These are phyloP conservation scores for Aspergillus panamensis DNA, from an alignment of 495 filamentous ascomycete genomes.

Conservation along the genomic window DNA sequence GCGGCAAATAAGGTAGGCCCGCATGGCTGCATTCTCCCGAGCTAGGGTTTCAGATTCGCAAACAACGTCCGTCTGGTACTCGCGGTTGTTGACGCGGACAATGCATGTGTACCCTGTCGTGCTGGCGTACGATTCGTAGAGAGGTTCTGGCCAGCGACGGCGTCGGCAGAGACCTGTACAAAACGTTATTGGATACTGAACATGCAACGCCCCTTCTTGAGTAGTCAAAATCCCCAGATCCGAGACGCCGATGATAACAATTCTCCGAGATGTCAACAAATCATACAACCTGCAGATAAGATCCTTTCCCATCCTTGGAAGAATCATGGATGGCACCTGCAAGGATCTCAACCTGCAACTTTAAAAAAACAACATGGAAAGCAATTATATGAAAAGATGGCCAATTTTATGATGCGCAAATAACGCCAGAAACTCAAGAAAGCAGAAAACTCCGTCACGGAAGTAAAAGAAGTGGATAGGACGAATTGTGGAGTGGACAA, in stretches of 20 bases:
- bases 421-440: constrained; percentile 3
- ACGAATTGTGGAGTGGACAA: background rate
- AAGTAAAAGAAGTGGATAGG: background rate
- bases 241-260: constrained; percentile 12
- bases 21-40: constrained; percentile 92
- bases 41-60: constrained; percentile 79
- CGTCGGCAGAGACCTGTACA: constrained; percentile 87
- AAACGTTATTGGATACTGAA: constrained; percentile 19
- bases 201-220: constrained; percentile 3
- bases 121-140: constrained; percentile 71
- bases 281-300: constrained; percentile 12
- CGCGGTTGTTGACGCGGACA: constrained; percentile 92
- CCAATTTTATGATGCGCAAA: background rate
- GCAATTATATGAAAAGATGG: background rate
- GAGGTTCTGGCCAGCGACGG: constrained; percentile 90
- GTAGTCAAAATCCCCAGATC: background rate
- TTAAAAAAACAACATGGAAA: background rate
- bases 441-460: background rate
- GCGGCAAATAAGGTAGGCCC: constrained; percentile 95
- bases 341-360: background rate
- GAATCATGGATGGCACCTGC: constrained; percentile 1
- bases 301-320: background rate
- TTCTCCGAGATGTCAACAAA: constrained; percentile 15
- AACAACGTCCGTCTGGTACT: constrained; percentile 88
- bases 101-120: constrained; percentile 78